Conservation (phyloP, 2,329 filamentous ascomycete genomes). For the Septoria linicola region DNA sequence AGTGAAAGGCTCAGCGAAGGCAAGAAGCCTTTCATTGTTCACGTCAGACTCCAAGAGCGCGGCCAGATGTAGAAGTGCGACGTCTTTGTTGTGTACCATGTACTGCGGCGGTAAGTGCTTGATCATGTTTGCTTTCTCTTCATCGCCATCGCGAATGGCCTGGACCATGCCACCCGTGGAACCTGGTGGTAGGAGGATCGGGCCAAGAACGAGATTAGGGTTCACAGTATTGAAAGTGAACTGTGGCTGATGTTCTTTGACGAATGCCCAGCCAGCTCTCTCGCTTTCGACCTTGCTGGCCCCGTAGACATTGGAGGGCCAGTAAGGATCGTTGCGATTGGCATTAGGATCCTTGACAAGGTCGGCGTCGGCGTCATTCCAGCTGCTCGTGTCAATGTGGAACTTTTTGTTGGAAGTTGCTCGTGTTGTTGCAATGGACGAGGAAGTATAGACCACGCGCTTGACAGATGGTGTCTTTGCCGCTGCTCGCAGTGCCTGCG, state of each 20-base stretch:
- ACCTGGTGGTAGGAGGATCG: background rate
- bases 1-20: slow-evolving; percentile 6
- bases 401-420: background rate
- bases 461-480: slow-evolving; percentile 1
- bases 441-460: slow-evolving; percentile 5
- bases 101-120: background rate
- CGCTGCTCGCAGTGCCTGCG: slow-evolving; percentile 1
- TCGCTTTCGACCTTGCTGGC: slow-evolving; percentile 1
- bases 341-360: background rate
- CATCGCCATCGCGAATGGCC: background rate
- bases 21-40: background rate
- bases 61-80: slow-evolving; percentile 6
- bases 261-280: background rate
- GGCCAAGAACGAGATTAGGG: slow-evolving; percentile 2
- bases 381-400: background rate
- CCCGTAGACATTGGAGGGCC: background rate
- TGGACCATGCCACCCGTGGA: slow-evolving; percentile 4
- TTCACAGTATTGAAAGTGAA: slow-evolving; percentile 7
- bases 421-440: background rate
- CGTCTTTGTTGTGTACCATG: slow-evolving; percentile 2
- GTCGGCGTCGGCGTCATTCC: slow-evolving; percentile 8
- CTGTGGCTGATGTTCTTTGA: background rate
- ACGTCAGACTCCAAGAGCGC: slow-evolving; percentile 2
- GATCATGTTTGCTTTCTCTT: background rate
- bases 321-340: background rate